Conservation (phyloP, 148 eudicot species). For the Chenopodium quinoa region DNA sequence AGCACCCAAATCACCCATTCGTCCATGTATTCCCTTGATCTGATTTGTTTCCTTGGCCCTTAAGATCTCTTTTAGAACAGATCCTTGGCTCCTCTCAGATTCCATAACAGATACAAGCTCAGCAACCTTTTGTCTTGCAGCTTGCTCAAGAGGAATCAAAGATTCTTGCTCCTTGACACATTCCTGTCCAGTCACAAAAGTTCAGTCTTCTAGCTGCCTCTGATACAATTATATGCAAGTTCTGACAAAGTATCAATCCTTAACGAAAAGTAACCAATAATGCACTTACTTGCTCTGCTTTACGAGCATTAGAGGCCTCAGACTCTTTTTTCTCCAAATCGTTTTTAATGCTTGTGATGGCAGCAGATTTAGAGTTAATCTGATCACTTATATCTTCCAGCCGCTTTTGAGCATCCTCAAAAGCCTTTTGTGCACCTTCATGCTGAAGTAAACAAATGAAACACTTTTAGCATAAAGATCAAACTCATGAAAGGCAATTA, state of each 20-base stretch:
- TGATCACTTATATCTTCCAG: constrained; percentile 47
- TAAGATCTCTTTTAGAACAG: constrained; percentile 86
- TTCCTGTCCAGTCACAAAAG: constrained; percentile 46
- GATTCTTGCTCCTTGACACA: constrained; percentile 74
- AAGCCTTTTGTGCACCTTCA: constrained; percentile 73
- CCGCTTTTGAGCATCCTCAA: constrained; percentile 71
- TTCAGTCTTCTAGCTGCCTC: constrained; percentile 8
- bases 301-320: constrained; percentile 66
- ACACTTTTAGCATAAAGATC: not conserved
- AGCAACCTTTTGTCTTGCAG: constrained; percentile 79
- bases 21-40: constrained; percentile 86
- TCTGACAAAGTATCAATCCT: constrained; percentile 6
- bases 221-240: not conserved
- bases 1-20: constrained; percentile 97
- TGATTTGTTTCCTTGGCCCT: constrained; percentile 74
- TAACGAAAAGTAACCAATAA: not conserved
- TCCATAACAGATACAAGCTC: constrained; percentile 77
- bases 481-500: not conserved
- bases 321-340: constrained; percentile 55
- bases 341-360: constrained; percentile 37
- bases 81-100: constrained; percentile 89
- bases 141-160: constrained; percentile 74
- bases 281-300: constrained; percentile 65
- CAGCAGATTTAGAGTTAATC: constrained; percentile 54
- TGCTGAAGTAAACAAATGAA: constrained; percentile 47